These are phyloP conservation scores for Aspergillus awamori DNA, from an alignment of 2,329 filamentous ascomycete species.

Conservation along the genomic window DNA sequence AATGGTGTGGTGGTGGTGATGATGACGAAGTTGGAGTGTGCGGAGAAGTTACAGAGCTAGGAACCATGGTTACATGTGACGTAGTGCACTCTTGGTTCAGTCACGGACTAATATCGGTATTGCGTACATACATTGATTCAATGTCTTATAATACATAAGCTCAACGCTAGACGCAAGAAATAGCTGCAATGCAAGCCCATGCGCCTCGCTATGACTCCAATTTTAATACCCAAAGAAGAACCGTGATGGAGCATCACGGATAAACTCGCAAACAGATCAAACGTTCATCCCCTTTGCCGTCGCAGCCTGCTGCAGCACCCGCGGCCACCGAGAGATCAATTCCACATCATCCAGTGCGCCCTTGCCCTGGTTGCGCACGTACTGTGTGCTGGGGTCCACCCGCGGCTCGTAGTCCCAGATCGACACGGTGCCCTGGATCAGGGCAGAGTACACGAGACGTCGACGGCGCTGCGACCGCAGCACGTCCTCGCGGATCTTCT, in stretches of 20 bases:
- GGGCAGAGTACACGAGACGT: conserved; percentile 75
- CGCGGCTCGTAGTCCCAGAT: conserved; percentile 84
- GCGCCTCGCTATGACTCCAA: not conserved
- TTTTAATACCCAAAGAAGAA: not conserved
- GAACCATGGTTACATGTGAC: not conserved
- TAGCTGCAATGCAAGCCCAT: not conserved
- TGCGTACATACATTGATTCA: not conserved
- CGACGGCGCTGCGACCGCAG: conserved; percentile 77
- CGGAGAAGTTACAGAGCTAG: too few species aligned
- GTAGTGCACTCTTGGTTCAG: not conserved
- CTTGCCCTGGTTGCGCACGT: conserved; percentile 67
- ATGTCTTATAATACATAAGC: not conserved
- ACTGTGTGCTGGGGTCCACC: conserved; percentile 57
- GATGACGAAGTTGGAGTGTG: not conserved
- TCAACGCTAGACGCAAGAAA: not conserved
- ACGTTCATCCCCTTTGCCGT: conserved; percentile 22
- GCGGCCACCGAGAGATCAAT: conserved; percentile 46
- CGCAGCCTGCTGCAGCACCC: conserved; percentile 39
- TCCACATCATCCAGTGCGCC: conserved; percentile 46
- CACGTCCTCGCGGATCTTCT: conserved; percentile 73
- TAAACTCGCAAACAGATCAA: too few species aligned
- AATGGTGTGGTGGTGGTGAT: not conserved
- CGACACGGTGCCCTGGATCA: conserved; percentile 74
- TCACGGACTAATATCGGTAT: not conserved
- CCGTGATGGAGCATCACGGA: not conserved